Evolutionary conservation across 306 rosid species (phyloP), one percentile per base, ranked within the genome.

Genomic region (Elaeagnus macrophylla): DNA sequence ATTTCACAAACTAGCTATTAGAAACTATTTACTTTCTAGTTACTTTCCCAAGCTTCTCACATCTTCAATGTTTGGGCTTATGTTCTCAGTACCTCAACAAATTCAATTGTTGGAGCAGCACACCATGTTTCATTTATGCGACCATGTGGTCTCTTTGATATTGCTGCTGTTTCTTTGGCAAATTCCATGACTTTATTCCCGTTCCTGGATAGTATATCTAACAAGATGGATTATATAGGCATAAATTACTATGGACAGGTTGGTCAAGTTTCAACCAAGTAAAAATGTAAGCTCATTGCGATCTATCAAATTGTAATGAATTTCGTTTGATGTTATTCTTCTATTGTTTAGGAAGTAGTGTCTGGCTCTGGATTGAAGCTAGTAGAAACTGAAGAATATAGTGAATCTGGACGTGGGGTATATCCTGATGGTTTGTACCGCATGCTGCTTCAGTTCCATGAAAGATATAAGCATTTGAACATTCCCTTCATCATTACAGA

Each of bases 371-470:
- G 95, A 75, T 79, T 87, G 64, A 87, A 87, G 76, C 93, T 84
- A 60, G 96, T 73, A 54, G 95, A 79, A 70, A 73, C 75, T 2
- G 99, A 87, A n/a, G 96, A 91, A 77, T 91, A 84, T 67, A 87
- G 95, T 73, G 96, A 91, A 82, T 91, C 99, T 54, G 99, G 99
- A 48, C 96, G 96, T 12, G 99, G 93, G 69, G 91, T 91, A 65
- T 91, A 87, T 78, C 99, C 99, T 1, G 99, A 91, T 79, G 99
- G 99, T 52, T 74, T 91, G 65, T 91, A 80, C 59, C 95, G 95
- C 59, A 77, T 78, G 85, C 69, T 91, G 72, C 96, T 91, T 71
- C 85, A 79, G 78, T 91, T 68, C 75, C 89, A 87, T 78, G 96
- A 87, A 73, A 82, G 89, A 76, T 87, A 91, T 80, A 80, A 78